phyloP scores from a whole-genome alignment of 2,329 filamentous ascomycete species.

The Alternaria longipes region DNA sequence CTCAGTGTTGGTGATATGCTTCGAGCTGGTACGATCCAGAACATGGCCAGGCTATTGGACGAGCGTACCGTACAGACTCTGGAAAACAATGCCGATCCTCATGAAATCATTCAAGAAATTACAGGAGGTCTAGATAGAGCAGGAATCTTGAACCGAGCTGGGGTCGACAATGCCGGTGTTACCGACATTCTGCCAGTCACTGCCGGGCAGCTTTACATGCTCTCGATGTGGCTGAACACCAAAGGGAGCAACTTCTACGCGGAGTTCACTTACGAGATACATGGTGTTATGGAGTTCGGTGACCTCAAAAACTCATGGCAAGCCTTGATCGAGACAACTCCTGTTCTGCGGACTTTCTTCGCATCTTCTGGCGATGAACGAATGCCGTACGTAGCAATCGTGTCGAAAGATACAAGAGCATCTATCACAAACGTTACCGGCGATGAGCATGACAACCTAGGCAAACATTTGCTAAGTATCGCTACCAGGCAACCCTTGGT shows the following conservation, averaged over 20 bases:
- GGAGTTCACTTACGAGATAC: conserved; percentile 70
- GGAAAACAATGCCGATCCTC: conserved; percentile 7
- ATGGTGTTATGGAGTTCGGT: conserved; percentile 49
- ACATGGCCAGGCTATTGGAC: conserved; percentile 64
- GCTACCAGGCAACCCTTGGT: conserved; percentile 43
- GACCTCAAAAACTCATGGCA: conserved; percentile 69
- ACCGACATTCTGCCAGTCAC: conserved; percentile 73
- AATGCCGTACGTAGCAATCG: conserved; percentile 70
- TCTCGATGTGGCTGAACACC: conserved; percentile 77
- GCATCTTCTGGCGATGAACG: conserved; percentile 59
- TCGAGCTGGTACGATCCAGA: conserved; percentile 68
- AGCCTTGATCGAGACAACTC: conserved; percentile 61
- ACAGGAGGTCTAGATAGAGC: conserved; percentile 54
- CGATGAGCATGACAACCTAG: conserved; percentile 18
- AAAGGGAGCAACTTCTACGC: conserved; percentile 76
- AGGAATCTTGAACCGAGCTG: conserved; percentile 51
- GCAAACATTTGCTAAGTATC: background rate
- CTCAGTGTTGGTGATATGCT: conserved; percentile 78
- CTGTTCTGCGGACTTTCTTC: conserved; percentile 76
- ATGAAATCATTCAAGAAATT: conserved; percentile 18
- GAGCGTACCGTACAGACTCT: conserved; percentile 9
- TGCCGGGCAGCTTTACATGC: conserved; percentile 82
- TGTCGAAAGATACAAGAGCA: conserved; percentile 57
- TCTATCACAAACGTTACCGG: conserved; percentile 43
- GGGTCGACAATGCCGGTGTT: conserved; percentile 58